Evolutionary conservation across 495 filamentous ascomycete genomes (phyloP).

Genomic region (Neurospora sp.): DNA sequence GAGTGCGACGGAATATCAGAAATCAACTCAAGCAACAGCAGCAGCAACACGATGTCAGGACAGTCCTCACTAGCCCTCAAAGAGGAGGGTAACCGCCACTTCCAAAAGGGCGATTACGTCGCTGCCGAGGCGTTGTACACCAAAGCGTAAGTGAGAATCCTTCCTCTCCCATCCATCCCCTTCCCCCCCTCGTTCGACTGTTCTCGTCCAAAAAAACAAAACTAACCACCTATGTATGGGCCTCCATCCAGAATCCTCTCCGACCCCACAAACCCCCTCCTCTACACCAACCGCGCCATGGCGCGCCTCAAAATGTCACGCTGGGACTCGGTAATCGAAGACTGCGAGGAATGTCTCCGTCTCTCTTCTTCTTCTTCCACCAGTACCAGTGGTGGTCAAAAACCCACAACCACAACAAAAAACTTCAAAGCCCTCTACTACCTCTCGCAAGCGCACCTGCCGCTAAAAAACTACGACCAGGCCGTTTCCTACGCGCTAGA

Average conservation of each 20-base stretch:
- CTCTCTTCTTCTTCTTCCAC: conserved; percentile 43
- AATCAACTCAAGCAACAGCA: not conserved
- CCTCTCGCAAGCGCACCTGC: conserved; percentile 74
- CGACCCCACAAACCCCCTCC: conserved; percentile 49
- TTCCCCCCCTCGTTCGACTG: not conserved
- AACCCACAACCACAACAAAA: not conserved
- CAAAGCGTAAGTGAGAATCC: conserved; percentile 55
- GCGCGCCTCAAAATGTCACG: conserved; percentile 61
- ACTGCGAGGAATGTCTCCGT: conserved; percentile 64
- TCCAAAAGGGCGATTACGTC: conserved; percentile 57
- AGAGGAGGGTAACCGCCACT: conserved; percentile 54
- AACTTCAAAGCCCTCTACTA: conserved; percentile 73
- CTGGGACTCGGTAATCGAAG: conserved; percentile 68
- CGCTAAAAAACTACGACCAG: conserved; percentile 61
- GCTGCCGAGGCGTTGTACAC: conserved; percentile 73
- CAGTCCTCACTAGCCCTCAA: conserved; percentile 25
- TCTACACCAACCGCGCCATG: conserved; percentile 86
- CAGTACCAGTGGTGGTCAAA: not conserved
- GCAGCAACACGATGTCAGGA: not conserved
- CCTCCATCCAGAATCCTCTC: conserved; percentile 36
- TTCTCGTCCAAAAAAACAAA: too few species aligned
- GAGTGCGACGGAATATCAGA: too few species aligned
- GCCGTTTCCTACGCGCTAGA: conserved; percentile 59
- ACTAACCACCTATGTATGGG: too few species aligned
- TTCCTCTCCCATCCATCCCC: not conserved